Percentiles rank a stretch among this genome's conserved stretches.
phyloP scores from a whole-genome alignment of 345 rosid species.

The Trapa incisa region DNA sequence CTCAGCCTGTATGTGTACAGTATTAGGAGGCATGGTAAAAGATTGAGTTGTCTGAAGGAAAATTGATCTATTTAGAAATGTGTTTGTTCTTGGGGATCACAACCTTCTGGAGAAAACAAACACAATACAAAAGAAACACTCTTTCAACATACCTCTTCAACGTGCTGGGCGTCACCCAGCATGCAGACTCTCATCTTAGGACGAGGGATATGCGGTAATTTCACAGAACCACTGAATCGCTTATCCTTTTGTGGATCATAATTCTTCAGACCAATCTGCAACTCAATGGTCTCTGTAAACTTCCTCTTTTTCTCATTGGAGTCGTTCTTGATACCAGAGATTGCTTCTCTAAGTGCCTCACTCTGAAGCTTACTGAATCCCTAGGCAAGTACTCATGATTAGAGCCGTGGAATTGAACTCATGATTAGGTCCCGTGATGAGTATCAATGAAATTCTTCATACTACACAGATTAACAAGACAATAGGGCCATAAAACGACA shows the following conservation, averaged over 20 bases:
- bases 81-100: background rate
- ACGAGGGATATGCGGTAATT: slow-evolving; percentile 51
- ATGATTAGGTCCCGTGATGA: too few relatives aligned
- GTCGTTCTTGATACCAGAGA: slow-evolving; percentile 24
- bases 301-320: slow-evolving; percentile 45
- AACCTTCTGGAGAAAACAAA: background rate
- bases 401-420: background rate
- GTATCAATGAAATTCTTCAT: background rate
- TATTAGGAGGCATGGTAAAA: background rate
- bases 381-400: background rate
- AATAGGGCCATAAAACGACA: too few relatives aligned
- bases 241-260: slow-evolving; percentile 74
- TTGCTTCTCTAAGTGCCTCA: slow-evolving; percentile 57
- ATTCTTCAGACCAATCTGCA: slow-evolving; percentile 70
- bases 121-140: background rate
- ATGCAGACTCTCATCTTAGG: slow-evolving; percentile 58
- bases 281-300: slow-evolving; percentile 64
- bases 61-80: background rate
- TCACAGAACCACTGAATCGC: slow-evolving; percentile 55
- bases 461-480: background rate
- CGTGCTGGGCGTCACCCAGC: slow-evolving; percentile 67
- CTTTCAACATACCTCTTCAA: slow-evolving; percentile 34
- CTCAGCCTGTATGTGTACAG: slow-evolving; percentile 37
- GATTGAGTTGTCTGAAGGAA: background rate
- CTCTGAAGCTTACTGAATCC: slow-evolving; percentile 57